Conservation (phyloP, 768 basidiomycete species). For the Pulveroboletus sp. region DNA sequence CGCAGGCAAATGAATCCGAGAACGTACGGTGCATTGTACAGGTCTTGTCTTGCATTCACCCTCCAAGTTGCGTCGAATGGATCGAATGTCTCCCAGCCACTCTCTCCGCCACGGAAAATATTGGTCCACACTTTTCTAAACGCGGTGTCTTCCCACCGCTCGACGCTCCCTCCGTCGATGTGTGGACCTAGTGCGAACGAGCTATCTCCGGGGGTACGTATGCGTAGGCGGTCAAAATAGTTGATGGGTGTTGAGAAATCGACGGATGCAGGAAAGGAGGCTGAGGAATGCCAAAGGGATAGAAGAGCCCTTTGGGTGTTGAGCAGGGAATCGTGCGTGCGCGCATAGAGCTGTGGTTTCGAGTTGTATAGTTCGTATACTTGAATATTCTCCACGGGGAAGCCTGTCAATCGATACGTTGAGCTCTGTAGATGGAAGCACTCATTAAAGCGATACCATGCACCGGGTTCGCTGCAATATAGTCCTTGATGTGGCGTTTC, state of each 20-base stretch:
- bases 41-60: conserved; percentile 49
- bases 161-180: conserved; percentile 46
- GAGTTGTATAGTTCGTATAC: conserved; percentile 75
- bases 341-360: conserved; percentile 56
- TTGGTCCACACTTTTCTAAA: conserved; percentile 38
- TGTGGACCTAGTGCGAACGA: conserved; percentile 66
- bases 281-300: conserved; percentile 48
- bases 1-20: not conserved
- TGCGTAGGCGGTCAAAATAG: conserved; percentile 73
- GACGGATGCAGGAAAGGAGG: conserved; percentile 39
- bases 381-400: conserved; percentile 62
- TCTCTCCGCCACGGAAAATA: conserved; percentile 40
- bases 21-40: conserved; percentile 55
- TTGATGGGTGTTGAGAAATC: conserved; percentile 57
- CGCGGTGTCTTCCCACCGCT: conserved; percentile 52
- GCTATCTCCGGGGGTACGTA: conserved; percentile 65
- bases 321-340: conserved; percentile 58
- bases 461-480: conserved; percentile 49
- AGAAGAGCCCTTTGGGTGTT: conserved; percentile 54
- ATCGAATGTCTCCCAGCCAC: conserved; percentile 44
- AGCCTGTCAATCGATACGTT: conserved; percentile 38
- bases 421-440: not conserved
- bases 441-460: conserved; percentile 37
- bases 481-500: conserved; percentile 52
- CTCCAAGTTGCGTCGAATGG: conserved; percentile 46